A percentile compares a stretch with the other conserved stretches of the same genome.
Conservation (phyloP, 2,329 filamentous ascomycete species). For the Elsinoe perseae region DNA sequence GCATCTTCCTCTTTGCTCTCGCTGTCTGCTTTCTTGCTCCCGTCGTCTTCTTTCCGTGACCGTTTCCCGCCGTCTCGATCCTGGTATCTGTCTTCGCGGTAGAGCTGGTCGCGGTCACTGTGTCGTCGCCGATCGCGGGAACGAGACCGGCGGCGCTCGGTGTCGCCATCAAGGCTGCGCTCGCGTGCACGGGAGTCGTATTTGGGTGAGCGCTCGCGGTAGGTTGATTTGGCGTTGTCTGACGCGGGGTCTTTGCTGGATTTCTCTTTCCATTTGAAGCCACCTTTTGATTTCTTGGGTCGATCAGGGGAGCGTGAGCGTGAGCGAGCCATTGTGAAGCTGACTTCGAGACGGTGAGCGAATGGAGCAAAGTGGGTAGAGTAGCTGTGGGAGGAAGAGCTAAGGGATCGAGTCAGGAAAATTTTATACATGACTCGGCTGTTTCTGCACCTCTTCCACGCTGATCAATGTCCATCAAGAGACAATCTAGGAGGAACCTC, state of each 20-base stretch:
- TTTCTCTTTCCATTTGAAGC: constrained; percentile 34
- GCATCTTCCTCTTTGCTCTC: constrained; percentile 6
- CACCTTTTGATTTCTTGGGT: constrained; percentile 27
- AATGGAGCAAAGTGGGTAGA: background rate
- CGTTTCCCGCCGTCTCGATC: constrained; percentile 26
- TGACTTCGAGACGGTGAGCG: background rate
- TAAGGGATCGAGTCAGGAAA: background rate
- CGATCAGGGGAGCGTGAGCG: constrained; percentile 29
- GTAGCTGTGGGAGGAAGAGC: background rate
- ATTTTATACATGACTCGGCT: constrained; percentile 6
- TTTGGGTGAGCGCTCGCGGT: constrained; percentile 29
- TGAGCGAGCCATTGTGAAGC: constrained; percentile 10
- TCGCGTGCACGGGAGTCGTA: constrained; percentile 22
- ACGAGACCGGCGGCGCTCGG: constrained; percentile 17
- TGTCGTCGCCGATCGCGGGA: constrained; percentile 19
- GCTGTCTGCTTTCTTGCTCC: constrained; percentile 15
- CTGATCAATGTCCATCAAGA: background rate
- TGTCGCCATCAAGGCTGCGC: constrained; percentile 10
- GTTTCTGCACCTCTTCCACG: background rate
- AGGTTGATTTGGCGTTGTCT: constrained; percentile 26
- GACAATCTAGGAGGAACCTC: background rate
- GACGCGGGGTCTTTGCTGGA: constrained; percentile 21
- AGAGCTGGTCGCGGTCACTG: constrained; percentile 25
- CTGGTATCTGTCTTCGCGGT: constrained; percentile 34
- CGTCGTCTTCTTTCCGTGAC: constrained; percentile 13